Base-by-base conservation (phyloP, 306 rosid genomes). In the Oxytropis ochrocephala region DNA sequence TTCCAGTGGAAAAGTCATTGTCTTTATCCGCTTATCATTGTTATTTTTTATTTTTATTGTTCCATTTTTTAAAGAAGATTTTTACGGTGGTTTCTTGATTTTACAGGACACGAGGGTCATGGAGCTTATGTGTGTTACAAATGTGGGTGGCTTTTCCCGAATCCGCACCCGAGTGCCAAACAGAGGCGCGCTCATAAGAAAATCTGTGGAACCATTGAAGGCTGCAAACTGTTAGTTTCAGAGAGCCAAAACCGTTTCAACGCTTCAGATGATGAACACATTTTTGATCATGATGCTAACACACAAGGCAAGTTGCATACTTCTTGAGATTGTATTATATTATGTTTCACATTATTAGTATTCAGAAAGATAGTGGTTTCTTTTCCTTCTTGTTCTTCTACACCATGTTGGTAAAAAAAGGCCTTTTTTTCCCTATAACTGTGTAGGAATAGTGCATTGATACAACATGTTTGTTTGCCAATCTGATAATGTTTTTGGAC, bases 111-210 rank as follows among this genome's bases (percentile, higher is more conserved):
- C 9, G 89, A 82, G 57, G 64, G 33, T 36, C 89, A 82, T 67
- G 91, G 82, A 78, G 83, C 75, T 17, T 67, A 76, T 70, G 62
- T 86, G 36, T 88, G 97, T 63, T 62, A 21, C 72, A 84, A 81
- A 79, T 88, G 97, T 79, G 89, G 96, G 47, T 85, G 91, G 89
- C 77, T 81, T 33, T 91, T 73, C 17, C 89, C 95, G 8, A 88
- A 85, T 38, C 80, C 84, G 36, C 92, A 88, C 72, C 91, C 97
- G 11, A 88, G 91, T 77, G 78, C 92, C 10, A 85, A 59, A 49
- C 91, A 65, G 9, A 78, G 96, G 70, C 89, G 91, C n/a, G 86
- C 92, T 16, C 95, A 86, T 60, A 88, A 76, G 90, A 88, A 61
- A 82, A 80, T 86, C 58, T 88, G 97, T 56, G 97, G 97, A 72